A percentile compares a stretch with the other conserved stretches of the same genome.
Conservation (phyloP, 805 yeast species). For the Cyberlindnera galapagoensis region DNA sequence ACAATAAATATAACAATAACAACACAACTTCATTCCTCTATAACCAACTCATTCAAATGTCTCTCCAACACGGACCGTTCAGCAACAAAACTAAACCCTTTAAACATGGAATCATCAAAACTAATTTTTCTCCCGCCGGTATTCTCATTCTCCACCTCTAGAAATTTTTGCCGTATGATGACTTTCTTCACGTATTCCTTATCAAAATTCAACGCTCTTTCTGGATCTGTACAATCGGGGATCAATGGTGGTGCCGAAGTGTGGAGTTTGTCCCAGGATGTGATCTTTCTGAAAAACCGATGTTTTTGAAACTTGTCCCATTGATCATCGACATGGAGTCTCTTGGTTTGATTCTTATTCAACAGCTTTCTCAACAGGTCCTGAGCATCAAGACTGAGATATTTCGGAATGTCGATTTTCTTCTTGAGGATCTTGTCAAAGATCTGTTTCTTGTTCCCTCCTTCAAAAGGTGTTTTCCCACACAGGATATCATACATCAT, state of each 20-base stretch:
- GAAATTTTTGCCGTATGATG: too few species aligned
- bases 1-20: too few species aligned
- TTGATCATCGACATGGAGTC: constrained; percentile 51
- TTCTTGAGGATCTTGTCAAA: constrained; percentile 62
- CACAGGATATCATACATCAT: constrained; percentile 70
- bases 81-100: constrained; percentile 41
- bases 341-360: constrained; percentile 60
- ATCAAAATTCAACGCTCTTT: constrained; percentile 76
- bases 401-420: constrained; percentile 56
- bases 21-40: too few species aligned
- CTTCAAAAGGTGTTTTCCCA: constrained; percentile 82
- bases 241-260: constrained; percentile 61
- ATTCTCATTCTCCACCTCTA: too few species aligned
- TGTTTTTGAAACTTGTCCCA: constrained; percentile 43
- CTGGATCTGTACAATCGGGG: constrained; percentile 71
- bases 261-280: constrained; percentile 55
- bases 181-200: too few species aligned
- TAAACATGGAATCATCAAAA: constrained; percentile 29
- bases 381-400: constrained; percentile 66
- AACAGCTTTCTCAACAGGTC: constrained; percentile 61
- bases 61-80: constrained; percentile 30
- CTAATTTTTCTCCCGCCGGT: too few species aligned
- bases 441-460: constrained; percentile 61
- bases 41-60: constrained; percentile 3
- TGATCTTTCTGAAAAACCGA: constrained; percentile 68